A percentile compares a stretch with the other conserved stretches of the same genome.
phyloP scores from a whole-genome alignment of 257 asterid genomes.

The Anisodus acutangulus region DNA sequence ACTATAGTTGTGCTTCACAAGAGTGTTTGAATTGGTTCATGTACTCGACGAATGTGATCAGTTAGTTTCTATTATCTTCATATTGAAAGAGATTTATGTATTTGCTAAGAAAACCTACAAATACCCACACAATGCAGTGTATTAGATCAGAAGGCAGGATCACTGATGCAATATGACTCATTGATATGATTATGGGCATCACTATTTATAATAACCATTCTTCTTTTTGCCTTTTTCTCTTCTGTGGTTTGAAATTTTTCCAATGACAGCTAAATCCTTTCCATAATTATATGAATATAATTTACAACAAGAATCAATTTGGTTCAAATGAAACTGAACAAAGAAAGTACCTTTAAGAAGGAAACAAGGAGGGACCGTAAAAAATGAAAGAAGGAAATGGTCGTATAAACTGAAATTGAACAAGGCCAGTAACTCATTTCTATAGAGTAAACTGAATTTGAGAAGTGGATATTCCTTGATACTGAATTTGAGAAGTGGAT shows the following conservation, averaged over 20 bases:
- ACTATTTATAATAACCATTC: slow-evolving; percentile 46
- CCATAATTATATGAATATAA: neutral
- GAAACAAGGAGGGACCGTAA: no score
- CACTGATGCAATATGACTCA: slow-evolving; percentile 48
- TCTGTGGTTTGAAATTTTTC: slow-evolving; percentile 31
- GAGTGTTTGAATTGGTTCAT: neutral
- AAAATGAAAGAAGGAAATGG: no score
- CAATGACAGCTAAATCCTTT: slow-evolving; percentile 1
- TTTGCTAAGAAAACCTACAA: neutral
- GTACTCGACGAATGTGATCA: neutral
- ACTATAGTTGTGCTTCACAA: no score
- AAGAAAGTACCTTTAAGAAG: neutral
- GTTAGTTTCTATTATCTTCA: neutral
- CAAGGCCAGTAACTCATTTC: no score
- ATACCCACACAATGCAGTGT: no score
- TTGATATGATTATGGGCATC: slow-evolving; percentile 60
- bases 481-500: no score
- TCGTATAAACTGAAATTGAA: no score
- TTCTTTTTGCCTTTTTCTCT: slow-evolving; percentile 32
- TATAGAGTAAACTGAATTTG: no score
- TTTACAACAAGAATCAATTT: neutral
- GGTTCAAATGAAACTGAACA: neutral
- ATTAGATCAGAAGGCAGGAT: slow-evolving; percentile 48
- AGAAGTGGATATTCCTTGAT: no score
- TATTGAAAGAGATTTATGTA: neutral